Conservation (phyloP, 768 basidiomycete species). For the Coprinopsis marcescibilis region DNA sequence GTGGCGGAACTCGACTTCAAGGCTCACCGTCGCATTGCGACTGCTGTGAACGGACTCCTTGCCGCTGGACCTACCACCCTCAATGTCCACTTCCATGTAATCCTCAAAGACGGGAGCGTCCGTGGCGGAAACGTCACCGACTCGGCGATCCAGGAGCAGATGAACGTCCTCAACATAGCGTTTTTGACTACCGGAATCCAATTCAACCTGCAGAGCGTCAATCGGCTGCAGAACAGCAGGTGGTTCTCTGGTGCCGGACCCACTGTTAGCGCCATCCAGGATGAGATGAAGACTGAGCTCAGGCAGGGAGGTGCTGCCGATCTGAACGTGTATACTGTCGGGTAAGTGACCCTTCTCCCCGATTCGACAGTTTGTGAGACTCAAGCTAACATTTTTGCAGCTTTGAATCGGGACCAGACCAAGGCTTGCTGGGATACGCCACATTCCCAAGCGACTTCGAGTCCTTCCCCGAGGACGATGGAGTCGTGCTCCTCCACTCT, state of each 20-base stretch:
- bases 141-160: slow-evolving; percentile 10
- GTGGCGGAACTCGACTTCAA: no score
- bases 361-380: slow-evolving; percentile 3
- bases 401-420: slow-evolving; percentile 30
- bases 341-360: slow-evolving; percentile 22
- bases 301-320: slow-evolving; percentile 28
- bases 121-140: slow-evolving; percentile 33
- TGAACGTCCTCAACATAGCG: slow-evolving; percentile 12
- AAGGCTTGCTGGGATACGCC: slow-evolving; percentile 47
- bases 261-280: slow-evolving; percentile 20
- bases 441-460: slow-evolving; percentile 45
- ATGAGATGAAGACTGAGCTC: slow-evolving; percentile 31
- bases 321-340: slow-evolving; percentile 43
- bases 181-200: slow-evolving; percentile 11
- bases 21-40: no score
- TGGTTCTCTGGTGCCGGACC: slow-evolving; percentile 16
- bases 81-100: slow-evolving; percentile 33
- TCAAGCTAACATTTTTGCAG: slow-evolving; percentile 17
- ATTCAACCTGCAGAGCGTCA: slow-evolving; percentile 12
- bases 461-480: slow-evolving; percentile 39
- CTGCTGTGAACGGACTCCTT: no score
- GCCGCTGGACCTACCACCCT: background rate
- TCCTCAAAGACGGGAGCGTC: slow-evolving; percentile 25
- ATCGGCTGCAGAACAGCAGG: slow-evolving; percentile 8
- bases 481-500: slow-evolving; percentile 38